These are phyloP conservation scores for Termitomyces sp. DNA, from an alignment of 768 basidiomycete species.

Conservation along the genomic window DNA sequence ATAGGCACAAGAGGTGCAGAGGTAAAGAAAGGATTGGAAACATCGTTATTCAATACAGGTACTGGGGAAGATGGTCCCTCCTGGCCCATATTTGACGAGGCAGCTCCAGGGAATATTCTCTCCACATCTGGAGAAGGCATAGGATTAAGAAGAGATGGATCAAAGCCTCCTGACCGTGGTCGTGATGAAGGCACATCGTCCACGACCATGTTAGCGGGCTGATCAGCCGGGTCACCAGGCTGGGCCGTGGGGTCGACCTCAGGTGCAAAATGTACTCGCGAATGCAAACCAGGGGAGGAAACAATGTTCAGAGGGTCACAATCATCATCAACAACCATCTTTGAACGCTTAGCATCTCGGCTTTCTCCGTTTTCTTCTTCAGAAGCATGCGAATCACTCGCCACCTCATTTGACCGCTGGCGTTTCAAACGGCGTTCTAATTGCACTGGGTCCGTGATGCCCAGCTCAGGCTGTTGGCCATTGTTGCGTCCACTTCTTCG, in stretches of 20 bases:
- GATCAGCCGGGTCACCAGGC: not conserved
- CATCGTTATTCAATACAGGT: conserved; percentile 9
- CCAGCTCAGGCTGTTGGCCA: conserved; percentile 64
- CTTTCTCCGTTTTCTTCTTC: conserved; percentile 46
- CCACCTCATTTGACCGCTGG: conserved; percentile 53
- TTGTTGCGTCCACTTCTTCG: conserved; percentile 71
- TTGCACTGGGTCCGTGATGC: conserved; percentile 69
- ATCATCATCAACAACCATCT: conserved; percentile 42
- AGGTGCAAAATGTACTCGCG: conserved; percentile 47
- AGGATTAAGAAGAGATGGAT: conserved; percentile 51
- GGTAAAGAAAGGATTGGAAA: conserved; percentile 15
- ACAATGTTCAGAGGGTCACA: conserved; percentile 43
- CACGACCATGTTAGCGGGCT: conserved; percentile 28
- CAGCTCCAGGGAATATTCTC: conserved; percentile 14
- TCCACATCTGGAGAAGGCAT: conserved; percentile 25
- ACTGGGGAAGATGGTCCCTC: not conserved
- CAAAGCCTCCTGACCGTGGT: conserved; percentile 37
- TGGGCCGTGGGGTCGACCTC: conserved; percentile 20
- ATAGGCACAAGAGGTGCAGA: conserved; percentile 1
- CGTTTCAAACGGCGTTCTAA: conserved; percentile 75
- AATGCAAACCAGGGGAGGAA: conserved; percentile 26
- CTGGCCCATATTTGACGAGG: conserved; percentile 3
- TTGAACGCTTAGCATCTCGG: conserved; percentile 54
- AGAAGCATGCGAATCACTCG: conserved; percentile 44
- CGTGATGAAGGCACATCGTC: conserved; percentile 22